Conservation (phyloP, 352 stramenopile species). For the Phytophthora niederhauseri region DNA sequence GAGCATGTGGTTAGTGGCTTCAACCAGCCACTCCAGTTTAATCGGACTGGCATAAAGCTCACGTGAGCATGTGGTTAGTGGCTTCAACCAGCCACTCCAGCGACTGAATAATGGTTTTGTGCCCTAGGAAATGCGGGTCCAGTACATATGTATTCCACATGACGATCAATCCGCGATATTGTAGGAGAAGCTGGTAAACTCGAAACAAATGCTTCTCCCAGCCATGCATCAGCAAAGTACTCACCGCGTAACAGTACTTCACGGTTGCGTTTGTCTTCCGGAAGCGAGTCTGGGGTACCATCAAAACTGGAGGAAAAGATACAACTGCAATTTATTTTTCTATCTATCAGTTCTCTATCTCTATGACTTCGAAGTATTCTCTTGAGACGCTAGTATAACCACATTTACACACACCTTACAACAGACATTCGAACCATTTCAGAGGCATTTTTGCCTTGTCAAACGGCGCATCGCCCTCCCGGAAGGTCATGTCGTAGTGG, state of each 20-base stretch:
- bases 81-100: slow-evolving; percentile 74
- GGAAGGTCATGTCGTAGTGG: slow-evolving; percentile 49
- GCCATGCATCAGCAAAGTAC: slow-evolving; percentile 73
- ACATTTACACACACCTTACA: slow-evolving; percentile 4
- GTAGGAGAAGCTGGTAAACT: slow-evolving; percentile 2
- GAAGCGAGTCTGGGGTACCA: no score
- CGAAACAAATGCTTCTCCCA: slow-evolving; percentile 34
- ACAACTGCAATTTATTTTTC: no score
- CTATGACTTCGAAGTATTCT: neutral
- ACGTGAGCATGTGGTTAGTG: no score
- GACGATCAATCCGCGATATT: slow-evolving; percentile 58
- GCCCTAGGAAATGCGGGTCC: slow-evolving; percentile 53
- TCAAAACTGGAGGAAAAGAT: no score
- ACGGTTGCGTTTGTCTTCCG: no score
- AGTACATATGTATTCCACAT: slow-evolving; percentile 58
- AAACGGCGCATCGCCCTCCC: slow-evolving; percentile 46
- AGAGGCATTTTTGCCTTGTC: slow-evolving; percentile 44
- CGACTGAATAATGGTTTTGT: slow-evolving; percentile 65
- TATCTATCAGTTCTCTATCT: no score
- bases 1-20: no score
- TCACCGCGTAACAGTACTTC: slow-evolving; percentile 70
- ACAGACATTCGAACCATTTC: slow-evolving; percentile 64
- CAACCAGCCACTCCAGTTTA: no score
- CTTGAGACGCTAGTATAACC: neutral
- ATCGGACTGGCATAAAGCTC: no score